phyloP scores from a whole-genome alignment of 2,329 filamentous ascomycete genomes.

The Zymoseptoria crescenta region DNA sequence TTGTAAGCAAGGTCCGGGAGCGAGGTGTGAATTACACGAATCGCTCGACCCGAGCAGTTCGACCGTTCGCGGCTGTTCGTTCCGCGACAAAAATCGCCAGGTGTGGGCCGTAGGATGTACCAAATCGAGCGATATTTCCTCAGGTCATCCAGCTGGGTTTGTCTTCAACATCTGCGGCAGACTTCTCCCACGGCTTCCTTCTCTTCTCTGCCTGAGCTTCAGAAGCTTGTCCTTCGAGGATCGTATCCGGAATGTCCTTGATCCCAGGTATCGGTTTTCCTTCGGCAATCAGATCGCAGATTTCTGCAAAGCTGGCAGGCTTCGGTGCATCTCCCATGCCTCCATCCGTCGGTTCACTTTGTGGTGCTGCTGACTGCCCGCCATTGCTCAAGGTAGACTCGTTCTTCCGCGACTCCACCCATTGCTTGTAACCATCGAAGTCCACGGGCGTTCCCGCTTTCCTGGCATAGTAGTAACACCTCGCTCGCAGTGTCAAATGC shows the following conservation, averaged over 20 bases:
- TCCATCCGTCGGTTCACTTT: conserved; percentile 3
- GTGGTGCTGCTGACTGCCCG: background rate
- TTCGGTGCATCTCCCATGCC: conserved; percentile 54
- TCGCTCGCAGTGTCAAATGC: conserved; percentile 57
- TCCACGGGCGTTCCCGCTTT: conserved; percentile 47
- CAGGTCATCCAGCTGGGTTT: conserved; percentile 23
- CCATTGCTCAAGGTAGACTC: conserved; percentile 2
- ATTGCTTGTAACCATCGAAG: conserved; percentile 60
- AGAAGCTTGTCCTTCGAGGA: conserved; percentile 62
- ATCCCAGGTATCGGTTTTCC: conserved; percentile 82
- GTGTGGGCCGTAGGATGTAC: background rate
- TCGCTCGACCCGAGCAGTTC: background rate
- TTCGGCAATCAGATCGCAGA: conserved; percentile 75
- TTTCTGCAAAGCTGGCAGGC: conserved; percentile 74
- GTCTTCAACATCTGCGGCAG: conserved; percentile 21
- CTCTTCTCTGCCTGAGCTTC: conserved; percentile 45
- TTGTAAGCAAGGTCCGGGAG: too few species aligned
- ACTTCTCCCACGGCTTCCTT: conserved; percentile 75
- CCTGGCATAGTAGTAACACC: conserved; percentile 58
- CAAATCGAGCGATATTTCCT: background rate
- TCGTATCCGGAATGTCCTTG: conserved; percentile 72
- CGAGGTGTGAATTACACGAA: background rate
- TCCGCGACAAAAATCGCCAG: background rate
- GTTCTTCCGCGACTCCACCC: conserved; percentile 40
- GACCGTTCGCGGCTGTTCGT: background rate